Evolutionary conservation across 179 eudicot species (phyloP).

Genomic region (Beta lomatogona): DNA sequence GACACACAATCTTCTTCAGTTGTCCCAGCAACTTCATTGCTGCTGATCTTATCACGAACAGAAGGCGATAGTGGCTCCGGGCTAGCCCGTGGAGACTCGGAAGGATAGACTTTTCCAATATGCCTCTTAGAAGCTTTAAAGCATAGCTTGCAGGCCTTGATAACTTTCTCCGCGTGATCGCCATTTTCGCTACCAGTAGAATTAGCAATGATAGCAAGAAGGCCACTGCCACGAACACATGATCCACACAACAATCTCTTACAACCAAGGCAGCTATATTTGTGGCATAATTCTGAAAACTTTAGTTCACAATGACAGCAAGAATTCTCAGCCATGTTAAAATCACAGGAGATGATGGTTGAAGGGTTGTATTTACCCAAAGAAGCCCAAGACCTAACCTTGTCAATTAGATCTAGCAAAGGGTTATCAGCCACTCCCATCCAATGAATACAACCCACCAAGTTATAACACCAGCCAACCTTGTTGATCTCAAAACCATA

Average conservation of each 20-base stretch:
- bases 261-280: conserved; percentile 64
- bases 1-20: conserved; percentile 24
- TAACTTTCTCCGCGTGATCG: conserved; percentile 36
- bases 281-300: conserved; percentile 43
- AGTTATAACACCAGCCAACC: conserved; percentile 20
- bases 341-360: conserved; percentile 33
- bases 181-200: conserved; percentile 31
- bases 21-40: conserved; percentile 3
- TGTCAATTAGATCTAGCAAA: conserved; percentile 59
- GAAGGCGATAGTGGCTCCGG: conserved; percentile 67
- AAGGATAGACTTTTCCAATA: conserved; percentile 69
- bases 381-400: conserved; percentile 59
- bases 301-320: conserved; percentile 58
- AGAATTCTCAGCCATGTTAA: conserved; percentile 48
- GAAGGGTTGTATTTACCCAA: conserved; percentile 42
- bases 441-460: conserved; percentile 45
- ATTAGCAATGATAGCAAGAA: conserved; percentile 38
- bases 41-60: conserved; percentile 42
- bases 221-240: conserved; percentile 56
- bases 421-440: conserved; percentile 74
- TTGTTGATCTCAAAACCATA: conserved; percentile 4
- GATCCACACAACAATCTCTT: conserved; percentile 59
- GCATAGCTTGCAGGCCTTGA: conserved; percentile 72
- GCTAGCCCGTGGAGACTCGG: conserved; percentile 71
- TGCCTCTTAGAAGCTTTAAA: conserved; percentile 45